Evolutionary conservation across 495 filamentous ascomycete species (phyloP), one percentile per base, ranked within the genome.

Genomic region (Penicillium diatomitis): DNA sequence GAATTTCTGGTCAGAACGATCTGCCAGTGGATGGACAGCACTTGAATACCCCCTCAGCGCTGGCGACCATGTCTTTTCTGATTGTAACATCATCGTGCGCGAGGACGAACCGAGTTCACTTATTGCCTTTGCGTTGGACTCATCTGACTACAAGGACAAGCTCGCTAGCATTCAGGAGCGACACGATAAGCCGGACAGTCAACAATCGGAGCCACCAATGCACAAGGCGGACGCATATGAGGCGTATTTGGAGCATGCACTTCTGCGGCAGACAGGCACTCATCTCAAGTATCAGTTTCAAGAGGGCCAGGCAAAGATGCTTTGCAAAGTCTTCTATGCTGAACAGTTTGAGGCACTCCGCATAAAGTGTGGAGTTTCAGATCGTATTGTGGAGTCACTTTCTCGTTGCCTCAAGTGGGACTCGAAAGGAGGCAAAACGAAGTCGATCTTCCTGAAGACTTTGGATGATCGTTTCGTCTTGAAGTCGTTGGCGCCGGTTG

Each of bases 351-450:
- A 99, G 64, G 92, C 92, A 0, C 73, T 99, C 4, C 83, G 94
- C 28, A 80, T 86, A 44, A 94, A 96, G 63, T 96, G 90, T 53
- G 92, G 91, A 7, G 87, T 95, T 11, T 81, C 87, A 7, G 88
- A 96, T 61, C 87, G 92, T 31, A 95, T 97, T 50, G 84, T 96
- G 32, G 92, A 99, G 63, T 95, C 90, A 4, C 67, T 99, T 20
- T 96, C 91, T 30, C 82, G 94, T 10, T 97, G 94, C 68, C 73
- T 91, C 20, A 96, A 97, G 63, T 99, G 90, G 90, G 92, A 99
- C 63, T 95, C 88, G 9, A 96, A 96, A 64, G 92, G 92, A 40
- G 92, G 92, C 45, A 99, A 99, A 67, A 95, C 90, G 9, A 96
- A 95, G 61, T 95, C 89, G 2, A 81, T 99, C n/a, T 99, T 99